Evolutionary conservation across 2,329 filamentous ascomycete genomes (phyloP).

Genomic region (Aspergillus sojae): DNA sequence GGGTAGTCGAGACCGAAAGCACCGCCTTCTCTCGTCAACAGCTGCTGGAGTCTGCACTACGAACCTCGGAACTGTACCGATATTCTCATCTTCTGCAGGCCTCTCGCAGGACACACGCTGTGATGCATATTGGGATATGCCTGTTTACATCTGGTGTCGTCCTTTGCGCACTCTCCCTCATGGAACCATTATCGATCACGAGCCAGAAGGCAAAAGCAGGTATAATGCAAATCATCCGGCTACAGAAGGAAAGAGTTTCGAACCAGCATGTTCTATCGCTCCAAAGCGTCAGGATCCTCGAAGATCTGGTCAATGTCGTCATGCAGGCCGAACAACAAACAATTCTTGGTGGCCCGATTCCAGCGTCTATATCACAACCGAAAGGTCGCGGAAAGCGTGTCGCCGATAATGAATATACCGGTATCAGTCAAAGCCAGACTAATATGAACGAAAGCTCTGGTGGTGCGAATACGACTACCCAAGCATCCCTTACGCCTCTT

Average conservation of each 20-base stretch:
- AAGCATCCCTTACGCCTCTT: not conserved
- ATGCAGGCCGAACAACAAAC: slow-evolving; percentile 10
- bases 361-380: not conserved
- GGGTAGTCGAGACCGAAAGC: not conserved
- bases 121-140: slow-evolving; percentile 19
- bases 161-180: slow-evolving; percentile 15
- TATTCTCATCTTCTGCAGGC: slow-evolving; percentile 14
- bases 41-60: slow-evolving; percentile 12
- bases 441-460: too few species aligned
- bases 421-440: not conserved
- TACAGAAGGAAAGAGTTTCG: slow-evolving; percentile 11
- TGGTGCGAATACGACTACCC: not conserved
- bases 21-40: slow-evolving; percentile 8
- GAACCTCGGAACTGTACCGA: slow-evolving; percentile 9
- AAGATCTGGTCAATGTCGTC: slow-evolving; percentile 11
- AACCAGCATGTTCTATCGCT: slow-evolving; percentile 13
- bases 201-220: slow-evolving; percentile 17
- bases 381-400: not conserved
- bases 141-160: slow-evolving; percentile 21
- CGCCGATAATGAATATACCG: too few species aligned
- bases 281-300: slow-evolving; percentile 14
- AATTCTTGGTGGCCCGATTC: slow-evolving; percentile 3
- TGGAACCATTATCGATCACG: slow-evolving; percentile 11
- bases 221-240: slow-evolving; percentile 13
- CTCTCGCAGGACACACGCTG: slow-evolving; percentile 18